Conservation (phyloP, 441 rosid genomes). For the Pelargonium cotyledonis region DNA sequence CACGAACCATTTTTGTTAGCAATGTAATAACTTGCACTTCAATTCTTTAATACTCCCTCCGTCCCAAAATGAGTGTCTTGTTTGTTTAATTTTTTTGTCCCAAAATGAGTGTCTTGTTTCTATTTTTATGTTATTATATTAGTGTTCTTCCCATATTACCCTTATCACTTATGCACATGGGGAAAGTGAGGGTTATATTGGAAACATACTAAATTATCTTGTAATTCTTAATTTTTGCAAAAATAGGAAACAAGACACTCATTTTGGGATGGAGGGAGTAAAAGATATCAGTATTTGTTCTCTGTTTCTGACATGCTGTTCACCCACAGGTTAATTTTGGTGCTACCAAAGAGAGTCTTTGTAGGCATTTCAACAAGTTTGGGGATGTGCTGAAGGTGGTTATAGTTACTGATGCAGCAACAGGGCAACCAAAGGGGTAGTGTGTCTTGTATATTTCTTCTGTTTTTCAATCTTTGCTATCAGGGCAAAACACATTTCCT, state of each 20-base stretch:
- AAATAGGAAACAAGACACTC: too few species aligned
- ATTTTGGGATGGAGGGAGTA: too few species aligned
- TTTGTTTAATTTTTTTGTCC: too few species aligned
- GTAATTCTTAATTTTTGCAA: too few species aligned
- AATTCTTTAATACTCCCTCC: too few species aligned
- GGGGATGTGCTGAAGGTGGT: slow-evolving; percentile 87
- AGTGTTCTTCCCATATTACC: too few species aligned
- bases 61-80: too few species aligned
- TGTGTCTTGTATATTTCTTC: slow-evolving; percentile 9
- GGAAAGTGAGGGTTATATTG: too few species aligned
- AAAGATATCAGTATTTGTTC: slow-evolving; percentile 1
- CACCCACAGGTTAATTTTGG: slow-evolving; percentile 80
- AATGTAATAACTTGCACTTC: slow-evolving; percentile 46
- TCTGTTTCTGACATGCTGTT: slow-evolving; percentile 20
- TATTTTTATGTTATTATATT: too few species aligned
- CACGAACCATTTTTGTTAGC: slow-evolving; percentile 82
- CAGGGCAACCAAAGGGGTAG: slow-evolving; percentile 91
- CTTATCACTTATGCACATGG: too few species aligned
- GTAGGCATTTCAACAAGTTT: slow-evolving; percentile 79
- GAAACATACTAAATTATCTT: too few species aligned
- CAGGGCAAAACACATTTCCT: not conserved
- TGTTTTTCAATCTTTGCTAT: slow-evolving; percentile 14
- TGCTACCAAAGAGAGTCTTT: slow-evolving; percentile 89
- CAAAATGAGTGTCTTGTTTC: too few species aligned
- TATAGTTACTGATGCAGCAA: slow-evolving; percentile 77